Base-by-base conservation (phyloP, 108 stramenopile genomes). In the Chaetoceros tenuissimus region DNA sequence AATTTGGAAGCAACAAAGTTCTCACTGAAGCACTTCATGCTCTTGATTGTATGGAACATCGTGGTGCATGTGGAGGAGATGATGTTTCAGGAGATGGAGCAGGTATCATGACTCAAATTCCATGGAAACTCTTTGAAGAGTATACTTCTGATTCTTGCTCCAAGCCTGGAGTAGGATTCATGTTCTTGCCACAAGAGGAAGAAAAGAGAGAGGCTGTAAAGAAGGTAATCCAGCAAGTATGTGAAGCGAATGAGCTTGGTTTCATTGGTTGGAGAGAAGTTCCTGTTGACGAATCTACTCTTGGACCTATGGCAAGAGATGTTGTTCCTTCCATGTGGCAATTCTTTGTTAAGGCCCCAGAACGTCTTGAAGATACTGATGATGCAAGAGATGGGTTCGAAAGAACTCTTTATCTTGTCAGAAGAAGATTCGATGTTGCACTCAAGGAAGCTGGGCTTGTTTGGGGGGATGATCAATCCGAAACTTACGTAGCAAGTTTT, bases 41-140 rank as follows among this genome's bases (percentile, higher is more conserved):
- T 24, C 66, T 93, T 5, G 71, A 68, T 48, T 89, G 87, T 68
- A 89, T 89, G 87, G 92, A 89, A 59, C 87, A 91, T 53, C 81
- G 89, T 40, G 88, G 92, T 26, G 88, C 85, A 30, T 89, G 88
- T 61, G 88, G 88, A 46, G 88, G 87, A 25, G 88, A 89, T 58
- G 71, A 69, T 27, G 62, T 85, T 63, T 92, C 92, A 24, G 96
- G 96, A 24, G 96, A 99, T 59, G 89, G 94, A 28, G 91, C 91
- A 1, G 98, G 96, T 44, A 80, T 97, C 59, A 92, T 97, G 85
- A 95, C 95, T 22, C 85, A 85, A 62, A 89, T 99, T 40, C 98
- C 98, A 17, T 94, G 95, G 92, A 82, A 83, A 48, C 79, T 99
- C 30, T 84, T 89, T 51, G 48, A 58, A 1, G 77, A 85, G 30